Conservation (phyloP, 352 stramenopile species). For the Globisporangium barbulae region DNA sequence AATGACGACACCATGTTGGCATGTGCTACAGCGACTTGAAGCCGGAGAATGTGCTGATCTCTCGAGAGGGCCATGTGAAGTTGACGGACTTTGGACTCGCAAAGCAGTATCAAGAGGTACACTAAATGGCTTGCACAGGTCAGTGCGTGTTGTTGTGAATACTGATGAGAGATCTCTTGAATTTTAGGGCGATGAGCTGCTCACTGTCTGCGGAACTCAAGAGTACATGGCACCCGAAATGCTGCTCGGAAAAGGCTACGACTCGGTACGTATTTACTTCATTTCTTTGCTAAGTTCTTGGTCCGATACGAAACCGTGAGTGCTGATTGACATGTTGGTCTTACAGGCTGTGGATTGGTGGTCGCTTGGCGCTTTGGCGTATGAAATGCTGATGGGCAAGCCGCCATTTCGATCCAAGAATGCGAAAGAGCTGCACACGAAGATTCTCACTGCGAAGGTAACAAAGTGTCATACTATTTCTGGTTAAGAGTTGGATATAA, state of each 20-base stretch:
- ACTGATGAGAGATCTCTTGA: neutral
- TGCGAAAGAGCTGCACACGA: slow-evolving; percentile 60
- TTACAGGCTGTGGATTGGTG: slow-evolving; percentile 78
- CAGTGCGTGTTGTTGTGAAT: neutral
- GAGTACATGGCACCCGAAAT: slow-evolving; percentile 89
- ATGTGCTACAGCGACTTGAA: slow-evolving; percentile 71
- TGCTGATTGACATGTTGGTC: neutral
- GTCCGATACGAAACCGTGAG: neutral
- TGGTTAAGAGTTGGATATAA: neutral
- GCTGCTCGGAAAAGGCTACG: slow-evolving; percentile 78
- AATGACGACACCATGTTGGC: neutral
- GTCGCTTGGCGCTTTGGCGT: slow-evolving; percentile 73
- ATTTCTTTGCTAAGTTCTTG: neutral
- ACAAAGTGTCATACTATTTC: neutral
- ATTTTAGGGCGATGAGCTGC: slow-evolving; percentile 52
- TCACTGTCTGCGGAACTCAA: slow-evolving; percentile 78
- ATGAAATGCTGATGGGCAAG: slow-evolving; percentile 80
- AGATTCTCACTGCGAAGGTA: slow-evolving; percentile 76
- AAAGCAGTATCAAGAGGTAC: slow-evolving; percentile 57
- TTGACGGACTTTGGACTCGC: slow-evolving; percentile 91
- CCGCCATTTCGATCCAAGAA: slow-evolving; percentile 77
- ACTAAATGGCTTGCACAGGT: neutral
- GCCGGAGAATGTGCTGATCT: slow-evolving; percentile 91
- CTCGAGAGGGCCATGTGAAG: slow-evolving; percentile 86
- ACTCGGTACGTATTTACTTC: slow-evolving; percentile 36